Evolutionary conservation across 257 asterid genomes (phyloP), one percentile per base, ranked within the genome.

Genomic region (Primulina eburnea): DNA sequence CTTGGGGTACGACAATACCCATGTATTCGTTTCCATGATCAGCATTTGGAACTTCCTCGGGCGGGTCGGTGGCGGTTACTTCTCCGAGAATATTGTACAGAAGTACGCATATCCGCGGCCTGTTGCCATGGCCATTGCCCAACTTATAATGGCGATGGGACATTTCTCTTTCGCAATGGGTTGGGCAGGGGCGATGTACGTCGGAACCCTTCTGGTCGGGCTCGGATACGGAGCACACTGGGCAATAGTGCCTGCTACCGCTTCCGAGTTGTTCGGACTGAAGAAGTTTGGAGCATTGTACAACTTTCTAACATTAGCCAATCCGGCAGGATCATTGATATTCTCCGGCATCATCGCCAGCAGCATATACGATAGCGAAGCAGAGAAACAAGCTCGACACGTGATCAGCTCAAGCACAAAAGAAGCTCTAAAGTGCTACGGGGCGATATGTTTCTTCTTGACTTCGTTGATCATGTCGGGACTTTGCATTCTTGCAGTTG

Each of bases 401-500:
- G 12, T 43, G 53, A 43, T 43, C 4, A 12, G 53, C 2, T 12
- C 53, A 12, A 43, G 53, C n/a, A 10, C 53, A 43, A 87, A 86
- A 14, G 89, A 86, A 11, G 84, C 97, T 68, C 74, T 73, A 3
- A 91, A 82, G 82, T 89, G 97, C 73, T 82, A 85, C 43, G 96
- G 97, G 24, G 65, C 87, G 56, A 70, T 91, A 61, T 91, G 95
- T 87, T 91, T 75, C 91, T 91, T 84, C 84, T 56, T 83, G 72
- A 91, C 96, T 50, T 87, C 83, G 72, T 69, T 91, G 77, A 86
- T 89, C 79, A 82, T 91, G 89, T 84, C 88, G 3, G 96, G 92
- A n/a, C 76, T 89, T 66, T 91, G 97, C 86, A 67, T 91, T 55
- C 11, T 89, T 64, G 96, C 95, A 0, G 83, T 75, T 71, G 72